These are phyloP conservation scores for Suhomyces kunorum DNA, from an alignment of 1,139 yeast genomes.

Conservation along the genomic window DNA sequence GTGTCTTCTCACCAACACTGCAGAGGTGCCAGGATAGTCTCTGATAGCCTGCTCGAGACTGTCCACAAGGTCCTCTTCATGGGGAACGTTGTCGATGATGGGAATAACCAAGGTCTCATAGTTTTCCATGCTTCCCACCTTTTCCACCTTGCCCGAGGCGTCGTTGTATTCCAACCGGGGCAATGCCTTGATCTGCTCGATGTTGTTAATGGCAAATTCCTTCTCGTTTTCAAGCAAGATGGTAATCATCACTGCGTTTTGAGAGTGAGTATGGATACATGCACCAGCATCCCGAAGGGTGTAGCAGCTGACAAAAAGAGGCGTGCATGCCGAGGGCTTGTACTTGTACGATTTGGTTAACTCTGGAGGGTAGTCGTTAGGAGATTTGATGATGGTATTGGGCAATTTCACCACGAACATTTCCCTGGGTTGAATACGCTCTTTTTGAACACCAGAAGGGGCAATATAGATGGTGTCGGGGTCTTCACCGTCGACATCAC, in stretches of 20 bases:
- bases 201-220: conserved; percentile 73
- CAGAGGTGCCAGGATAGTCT: conserved; percentile 74
- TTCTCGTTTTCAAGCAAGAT: conserved; percentile 58
- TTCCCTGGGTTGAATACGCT: conserved; percentile 77
- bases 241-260: conserved; percentile 80
- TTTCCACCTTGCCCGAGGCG: conserved; percentile 49
- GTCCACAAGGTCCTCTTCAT: conserved; percentile 81
- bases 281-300: conserved; percentile 80
- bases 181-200: conserved; percentile 92
- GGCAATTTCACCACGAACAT: conserved; percentile 73
- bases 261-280: conserved; percentile 94
- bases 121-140: conserved; percentile 67
- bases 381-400: conserved; percentile 58
- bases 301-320: conserved; percentile 79
- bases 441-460: conserved; percentile 96
- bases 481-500: conserved; percentile 50
- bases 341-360: conserved; percentile 47
- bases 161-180: conserved; percentile 50
- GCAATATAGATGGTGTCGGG: conserved; percentile 69
- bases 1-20: conserved; percentile 88
- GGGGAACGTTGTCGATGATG: conserved; percentile 86
- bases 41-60: conserved; percentile 62
- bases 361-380: conserved; percentile 47
- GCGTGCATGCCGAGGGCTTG: conserved; percentile 93
- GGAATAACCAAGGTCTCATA: conserved; percentile 81